A percentile compares a stretch with the other conserved stretches of the same genome.
phyloP scores from a whole-genome alignment of 1,284 basidiomycete species.

The Gomphus sp. region DNA sequence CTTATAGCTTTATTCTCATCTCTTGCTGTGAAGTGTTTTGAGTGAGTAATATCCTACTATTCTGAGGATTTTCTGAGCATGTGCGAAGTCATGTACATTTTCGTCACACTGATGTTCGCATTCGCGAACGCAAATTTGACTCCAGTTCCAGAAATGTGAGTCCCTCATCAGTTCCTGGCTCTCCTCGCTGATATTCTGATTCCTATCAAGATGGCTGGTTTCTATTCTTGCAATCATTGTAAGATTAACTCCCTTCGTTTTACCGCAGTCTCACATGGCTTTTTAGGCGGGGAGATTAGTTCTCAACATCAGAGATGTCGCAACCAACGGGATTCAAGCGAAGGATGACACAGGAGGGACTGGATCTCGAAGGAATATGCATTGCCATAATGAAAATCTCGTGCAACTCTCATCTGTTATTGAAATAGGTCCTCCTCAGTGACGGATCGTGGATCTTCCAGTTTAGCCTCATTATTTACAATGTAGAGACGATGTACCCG shows the following conservation, averaged over 20 bases:
- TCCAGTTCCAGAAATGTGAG: neutral
- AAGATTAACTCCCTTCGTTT: too few species aligned
- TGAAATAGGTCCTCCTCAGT: too few species aligned
- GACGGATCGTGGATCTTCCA: too few species aligned
- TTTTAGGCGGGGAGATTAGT: neutral
- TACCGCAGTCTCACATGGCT: too few species aligned
- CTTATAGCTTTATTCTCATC: neutral
- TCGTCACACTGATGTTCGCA: neutral
- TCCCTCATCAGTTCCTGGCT: neutral
- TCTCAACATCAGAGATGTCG: neutral
- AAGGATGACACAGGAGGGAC: neutral
- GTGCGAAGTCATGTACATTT: neutral
- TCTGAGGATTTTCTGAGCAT: neutral
- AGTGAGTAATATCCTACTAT: neutral
- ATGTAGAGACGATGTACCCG: too few species aligned
- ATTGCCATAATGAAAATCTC: too few species aligned
- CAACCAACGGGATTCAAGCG: neutral
- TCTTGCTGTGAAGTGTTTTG: neutral
- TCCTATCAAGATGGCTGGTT: too few species aligned
- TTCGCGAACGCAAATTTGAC: neutral
- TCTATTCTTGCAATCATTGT: too few species aligned
- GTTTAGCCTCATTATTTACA: too few species aligned
- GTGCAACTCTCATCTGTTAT: neutral
- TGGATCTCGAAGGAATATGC: neutral
- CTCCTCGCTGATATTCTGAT: too few species aligned